Base-by-base conservation (phyloP, 257 asterid genomes). In the Leptodermis oblonga region DNA sequence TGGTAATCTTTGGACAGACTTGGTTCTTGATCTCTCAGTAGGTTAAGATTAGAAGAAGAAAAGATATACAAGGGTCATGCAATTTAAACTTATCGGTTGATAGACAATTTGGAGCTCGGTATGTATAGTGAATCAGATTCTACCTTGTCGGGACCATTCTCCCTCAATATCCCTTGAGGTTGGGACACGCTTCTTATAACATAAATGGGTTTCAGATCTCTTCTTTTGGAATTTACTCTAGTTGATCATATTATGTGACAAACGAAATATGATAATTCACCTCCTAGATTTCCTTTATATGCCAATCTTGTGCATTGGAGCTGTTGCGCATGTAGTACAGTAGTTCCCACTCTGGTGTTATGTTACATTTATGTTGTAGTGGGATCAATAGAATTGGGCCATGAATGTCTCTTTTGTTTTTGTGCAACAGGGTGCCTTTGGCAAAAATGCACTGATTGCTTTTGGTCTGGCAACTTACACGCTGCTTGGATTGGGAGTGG, bases 401-500 rank as follows among this genome's bases (percentile, higher is more conserved):
- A 25, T 37, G 41, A 52, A 22, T 31, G 6, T 52, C 61, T 49
- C 36, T 52, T 46, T 71, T 11, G 15, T 46, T 23, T 58, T 33
- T 70, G 53, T 71, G 62, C 70, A 65, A 68, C 83, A 86, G 96
- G 93, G 96, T 36, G 89, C 89, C 65, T 88, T 86, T 52, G 96
- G 96, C 20, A 88, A 85, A 83, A 81, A 67, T 54, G 83, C 96
- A 0, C 69, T 88, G 61, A 22, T 82, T 74, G 88, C 85, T 73
- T 85, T 86, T 79, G 93, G 96, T 65, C 73, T 88, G 79, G 85
- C 88, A 64, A 88, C 89, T 10, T 88, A 88, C 74, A 67, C 85
- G 60, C 68, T 88, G 68, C 78, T 88, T 73, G 96, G 96, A 51
- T 70, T 88, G 55, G 90, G 94, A 72, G 92, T 84, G 95, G 96